phyloP scores from a whole-genome alignment of 257 asterid species.

The Misopates orontium region DNA sequence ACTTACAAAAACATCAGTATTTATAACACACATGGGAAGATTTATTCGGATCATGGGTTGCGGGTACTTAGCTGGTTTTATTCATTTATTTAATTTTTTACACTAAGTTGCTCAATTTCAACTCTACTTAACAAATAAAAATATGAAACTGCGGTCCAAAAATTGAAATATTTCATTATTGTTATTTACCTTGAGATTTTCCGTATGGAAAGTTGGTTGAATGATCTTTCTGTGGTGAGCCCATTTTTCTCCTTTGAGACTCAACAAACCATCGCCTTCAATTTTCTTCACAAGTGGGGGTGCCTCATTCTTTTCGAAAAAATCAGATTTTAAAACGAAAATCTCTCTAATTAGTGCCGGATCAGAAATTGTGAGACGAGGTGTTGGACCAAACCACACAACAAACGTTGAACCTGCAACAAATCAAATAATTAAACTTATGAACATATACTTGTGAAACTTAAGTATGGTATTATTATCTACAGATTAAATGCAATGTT shows the following conservation, averaged over 20 bases:
- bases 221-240: conserved; percentile 85
- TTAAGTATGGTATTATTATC: no score
- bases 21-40: conserved; percentile 13
- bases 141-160: no score
- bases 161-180: background rate
- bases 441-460: no score
- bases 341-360: conserved; percentile 71
- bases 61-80: background rate
- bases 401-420: conserved; percentile 69
- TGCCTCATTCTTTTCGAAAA: conserved; percentile 76
- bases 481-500: conserved; percentile 24
- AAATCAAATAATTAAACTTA: no score
- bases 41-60: background rate
- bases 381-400: conserved; percentile 86
- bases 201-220: conserved; percentile 75
- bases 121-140: background rate
- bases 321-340: conserved; percentile 64
- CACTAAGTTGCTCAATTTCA: background rate
- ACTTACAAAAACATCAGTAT: background rate
- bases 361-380: conserved; percentile 73
- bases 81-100: background rate
- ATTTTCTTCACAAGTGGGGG: conserved; percentile 75
- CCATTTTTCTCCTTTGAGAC: conserved; percentile 88
- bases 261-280: conserved; percentile 86
- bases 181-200: conserved; percentile 75